A percentile compares a stretch with the other conserved stretches of the same genome.
Conservation (phyloP, 495 filamentous ascomycete species). For the Sordaria brevicollis region DNA sequence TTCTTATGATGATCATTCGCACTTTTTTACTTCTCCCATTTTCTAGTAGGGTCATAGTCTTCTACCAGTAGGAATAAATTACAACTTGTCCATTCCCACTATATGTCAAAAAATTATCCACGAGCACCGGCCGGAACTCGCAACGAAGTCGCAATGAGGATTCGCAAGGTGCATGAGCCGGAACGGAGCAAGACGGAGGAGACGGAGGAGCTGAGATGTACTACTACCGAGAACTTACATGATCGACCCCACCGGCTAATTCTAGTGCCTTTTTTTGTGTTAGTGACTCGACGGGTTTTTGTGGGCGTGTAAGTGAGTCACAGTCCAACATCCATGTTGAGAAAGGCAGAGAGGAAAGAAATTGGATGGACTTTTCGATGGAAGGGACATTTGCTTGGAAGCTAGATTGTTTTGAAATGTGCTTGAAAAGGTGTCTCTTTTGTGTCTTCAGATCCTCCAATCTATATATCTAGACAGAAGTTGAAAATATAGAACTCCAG, state of each 20-base stretch:
- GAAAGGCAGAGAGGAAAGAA: background rate
- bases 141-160: background rate
- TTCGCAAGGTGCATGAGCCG: background rate
- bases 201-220: background rate
- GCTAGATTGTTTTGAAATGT: background rate
- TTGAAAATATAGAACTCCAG: no score
- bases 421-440: background rate
- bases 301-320: background rate
- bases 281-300: background rate
- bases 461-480: background rate
- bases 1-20: no score
- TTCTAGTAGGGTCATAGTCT: no score
- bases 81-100: no score
- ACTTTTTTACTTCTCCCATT: no score
- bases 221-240: background rate
- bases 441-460: background rate
- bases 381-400: background rate
- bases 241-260: background rate
- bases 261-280: background rate
- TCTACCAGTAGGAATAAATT: no score
- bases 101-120: no score
- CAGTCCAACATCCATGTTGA: background rate
- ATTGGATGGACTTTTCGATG: background rate
- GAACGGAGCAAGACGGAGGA: background rate
- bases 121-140: background rate